Evolutionary conservation across 805 yeast species (phyloP).

Genomic region (Gaillardinia entomophila): DNA sequence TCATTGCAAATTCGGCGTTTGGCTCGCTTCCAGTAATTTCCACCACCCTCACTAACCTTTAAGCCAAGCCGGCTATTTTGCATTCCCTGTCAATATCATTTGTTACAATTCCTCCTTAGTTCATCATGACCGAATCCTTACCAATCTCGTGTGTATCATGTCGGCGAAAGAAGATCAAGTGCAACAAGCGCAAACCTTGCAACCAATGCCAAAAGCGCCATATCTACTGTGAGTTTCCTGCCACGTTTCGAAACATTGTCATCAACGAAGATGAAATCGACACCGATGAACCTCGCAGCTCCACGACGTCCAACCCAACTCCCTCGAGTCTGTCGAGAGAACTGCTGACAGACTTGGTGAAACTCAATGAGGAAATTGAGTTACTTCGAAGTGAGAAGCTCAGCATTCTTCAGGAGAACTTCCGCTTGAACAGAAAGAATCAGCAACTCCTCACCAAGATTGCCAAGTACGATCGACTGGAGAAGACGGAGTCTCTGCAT

Average conservation of each 20-base stretch:
- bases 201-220: constrained; percentile 34
- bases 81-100: too few relatives aligned
- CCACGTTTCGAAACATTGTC: constrained; percentile 41
- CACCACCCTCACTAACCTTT: too few relatives aligned
- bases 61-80: too few relatives aligned
- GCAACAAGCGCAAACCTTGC: constrained; percentile 33
- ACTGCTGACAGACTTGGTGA: constrained; percentile 2
- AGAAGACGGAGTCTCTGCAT: not conserved
- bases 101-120: too few relatives aligned
- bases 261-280: constrained; percentile 10
- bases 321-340: not conserved
- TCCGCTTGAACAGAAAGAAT: constrained; percentile 10
- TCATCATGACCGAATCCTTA: not conserved
- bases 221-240: constrained; percentile 40
- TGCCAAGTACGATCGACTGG: constrained; percentile 1
- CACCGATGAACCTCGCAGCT: not conserved
- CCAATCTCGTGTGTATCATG: not conserved
- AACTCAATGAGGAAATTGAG: constrained; percentile 12
- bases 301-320: not conserved
- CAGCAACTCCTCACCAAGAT: constrained; percentile 1
- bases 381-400: constrained; percentile 14
- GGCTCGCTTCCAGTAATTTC: too few relatives aligned
- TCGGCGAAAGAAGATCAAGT: constrained; percentile 15
- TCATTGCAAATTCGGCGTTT: too few relatives aligned
- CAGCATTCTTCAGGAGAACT: constrained; percentile 13